These are phyloP conservation scores for Cadophora sp. DNA, from an alignment of 2,329 filamentous ascomycete genomes.

Conservation along the genomic window DNA sequence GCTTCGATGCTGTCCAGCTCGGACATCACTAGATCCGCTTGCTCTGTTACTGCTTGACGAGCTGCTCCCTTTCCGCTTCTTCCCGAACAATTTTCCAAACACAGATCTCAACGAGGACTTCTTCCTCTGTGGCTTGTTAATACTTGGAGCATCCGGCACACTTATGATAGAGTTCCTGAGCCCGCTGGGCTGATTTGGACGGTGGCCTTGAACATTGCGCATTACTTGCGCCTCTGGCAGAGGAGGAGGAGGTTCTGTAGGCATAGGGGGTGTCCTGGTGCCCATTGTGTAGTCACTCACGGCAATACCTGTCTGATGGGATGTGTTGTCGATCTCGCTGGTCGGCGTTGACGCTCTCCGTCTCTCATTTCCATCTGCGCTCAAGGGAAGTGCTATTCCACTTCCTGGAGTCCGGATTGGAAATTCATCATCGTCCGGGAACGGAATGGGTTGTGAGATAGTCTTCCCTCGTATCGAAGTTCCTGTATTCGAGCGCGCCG, in stretches of 20 bases:
- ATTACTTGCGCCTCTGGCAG: constrained; percentile 24
- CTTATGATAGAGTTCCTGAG: constrained; percentile 57
- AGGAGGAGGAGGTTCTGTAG: constrained; percentile 28
- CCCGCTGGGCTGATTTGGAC: constrained; percentile 41
- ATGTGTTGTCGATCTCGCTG: constrained; percentile 26
- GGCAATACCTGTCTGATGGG: constrained; percentile 25
- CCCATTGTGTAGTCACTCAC: constrained; percentile 22
- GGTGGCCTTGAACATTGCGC: constrained; percentile 20
- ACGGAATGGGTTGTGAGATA: constrained; percentile 57
- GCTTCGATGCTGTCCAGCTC: constrained; percentile 53
- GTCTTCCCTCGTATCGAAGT: constrained; percentile 62
- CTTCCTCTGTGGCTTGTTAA: constrained; percentile 55
- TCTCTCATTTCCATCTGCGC: constrained; percentile 34
- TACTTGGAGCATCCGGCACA: constrained; percentile 47
- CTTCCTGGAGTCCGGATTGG: constrained; percentile 55
- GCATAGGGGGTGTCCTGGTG: constrained; percentile 16
- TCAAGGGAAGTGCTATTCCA: constrained; percentile 45
- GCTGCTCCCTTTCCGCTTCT: constrained; percentile 56
- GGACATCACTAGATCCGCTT: constrained; percentile 23
- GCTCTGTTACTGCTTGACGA: constrained; percentile 20
- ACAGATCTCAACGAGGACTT: constrained; percentile 64
- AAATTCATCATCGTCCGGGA: constrained; percentile 62
- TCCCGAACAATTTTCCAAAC: constrained; percentile 63
- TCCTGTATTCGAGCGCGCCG: constrained; percentile 44
- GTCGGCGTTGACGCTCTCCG: constrained; percentile 31